These are phyloP conservation scores for Phenoliferia sp. DNA, from an alignment of 1,284 basidiomycete species.

Conservation along the genomic window DNA sequence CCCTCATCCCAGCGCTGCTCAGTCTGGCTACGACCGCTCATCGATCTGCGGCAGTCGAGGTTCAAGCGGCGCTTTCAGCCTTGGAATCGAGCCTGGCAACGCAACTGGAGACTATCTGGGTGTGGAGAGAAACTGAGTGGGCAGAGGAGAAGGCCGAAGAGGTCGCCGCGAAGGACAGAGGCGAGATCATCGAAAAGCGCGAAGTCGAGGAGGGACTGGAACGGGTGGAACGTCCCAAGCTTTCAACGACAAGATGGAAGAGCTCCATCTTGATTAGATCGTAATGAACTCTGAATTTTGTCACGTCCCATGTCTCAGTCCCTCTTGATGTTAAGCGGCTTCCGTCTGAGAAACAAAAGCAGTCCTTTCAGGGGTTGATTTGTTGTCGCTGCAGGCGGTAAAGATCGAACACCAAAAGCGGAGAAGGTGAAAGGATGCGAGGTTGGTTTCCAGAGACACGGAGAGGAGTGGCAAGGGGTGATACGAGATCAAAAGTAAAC, in stretches of 20 bases:
- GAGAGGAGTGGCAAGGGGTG: too few relatives aligned
- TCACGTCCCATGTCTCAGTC: not conserved
- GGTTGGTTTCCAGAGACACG: too few relatives aligned
- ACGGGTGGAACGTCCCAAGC: constrained; percentile 21
- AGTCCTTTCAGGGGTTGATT: too few relatives aligned
- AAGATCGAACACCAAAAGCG: too few relatives aligned
- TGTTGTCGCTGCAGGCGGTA: too few relatives aligned
- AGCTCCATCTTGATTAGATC: constrained; percentile 8
- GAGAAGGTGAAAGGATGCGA: too few relatives aligned
- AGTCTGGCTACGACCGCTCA: constrained; percentile 12
- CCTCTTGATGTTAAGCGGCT: not conserved
- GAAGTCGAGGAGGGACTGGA: constrained; percentile 24
- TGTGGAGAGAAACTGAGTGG: constrained; percentile 23
- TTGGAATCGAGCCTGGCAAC: constrained; percentile 10
- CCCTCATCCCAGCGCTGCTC: constrained; percentile 23
- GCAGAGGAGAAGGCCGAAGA: constrained; percentile 18
- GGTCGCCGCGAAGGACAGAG: constrained; percentile 12
- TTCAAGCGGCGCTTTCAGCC: constrained; percentile 14
- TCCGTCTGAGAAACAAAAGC: not conserved
- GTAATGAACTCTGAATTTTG: not conserved
- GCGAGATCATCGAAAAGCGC: constrained; percentile 13
- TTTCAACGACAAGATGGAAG: constrained; percentile 18
- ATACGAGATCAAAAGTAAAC: too few relatives aligned
- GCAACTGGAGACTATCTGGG: constrained; percentile 14
- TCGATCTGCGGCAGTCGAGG: constrained; percentile 13